A percentile compares a stretch with the other conserved stretches of the same genome.
These are phyloP conservation scores for Eimeria acervulina DNA, from an alignment of 169 alveolate species.

Conservation along the genomic window DNA sequence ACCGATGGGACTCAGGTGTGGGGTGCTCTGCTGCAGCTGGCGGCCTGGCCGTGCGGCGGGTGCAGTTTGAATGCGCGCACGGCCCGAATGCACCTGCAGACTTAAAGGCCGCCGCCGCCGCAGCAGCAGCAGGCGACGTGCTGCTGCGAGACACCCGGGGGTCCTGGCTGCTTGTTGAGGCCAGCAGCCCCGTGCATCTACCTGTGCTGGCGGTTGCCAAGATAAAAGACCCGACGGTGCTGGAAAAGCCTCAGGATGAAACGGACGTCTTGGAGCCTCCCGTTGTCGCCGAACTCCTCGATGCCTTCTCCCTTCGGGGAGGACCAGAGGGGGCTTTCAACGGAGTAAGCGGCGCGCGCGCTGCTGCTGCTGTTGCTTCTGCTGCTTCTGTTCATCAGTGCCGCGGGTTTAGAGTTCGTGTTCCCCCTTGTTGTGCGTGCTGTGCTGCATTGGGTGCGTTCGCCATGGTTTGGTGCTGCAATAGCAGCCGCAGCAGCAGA, in stretches of 20 bases:
- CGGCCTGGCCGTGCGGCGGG: conserved; percentile 16
- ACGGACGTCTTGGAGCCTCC: conserved; percentile 32
- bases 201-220: conserved; percentile 39
- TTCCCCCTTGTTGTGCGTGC: not conserved
- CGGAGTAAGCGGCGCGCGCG: conserved; percentile 25
- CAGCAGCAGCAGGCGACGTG: conserved; percentile 59
- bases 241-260: not conserved
- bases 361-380: not conserved
- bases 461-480: not conserved
- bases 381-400: not conserved
- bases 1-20: not conserved
- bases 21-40: conserved; percentile 42
- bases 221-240: not conserved
- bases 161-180: conserved; percentile 12
- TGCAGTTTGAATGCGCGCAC: not conserved
- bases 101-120: conserved; percentile 37
- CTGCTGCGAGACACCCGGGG: conserved; percentile 26
- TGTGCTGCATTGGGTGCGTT: not conserved
- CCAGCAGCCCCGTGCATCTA: conserved; percentile 60
- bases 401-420: not conserved
- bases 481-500: not conserved
- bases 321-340: conserved; percentile 50
- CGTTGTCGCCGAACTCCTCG: conserved; percentile 28
- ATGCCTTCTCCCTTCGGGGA: conserved; percentile 43
- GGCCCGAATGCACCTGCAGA: conserved; percentile 8